Conservation (phyloP, 169 alveolate species). For the Plasmodium fragile region DNA sequence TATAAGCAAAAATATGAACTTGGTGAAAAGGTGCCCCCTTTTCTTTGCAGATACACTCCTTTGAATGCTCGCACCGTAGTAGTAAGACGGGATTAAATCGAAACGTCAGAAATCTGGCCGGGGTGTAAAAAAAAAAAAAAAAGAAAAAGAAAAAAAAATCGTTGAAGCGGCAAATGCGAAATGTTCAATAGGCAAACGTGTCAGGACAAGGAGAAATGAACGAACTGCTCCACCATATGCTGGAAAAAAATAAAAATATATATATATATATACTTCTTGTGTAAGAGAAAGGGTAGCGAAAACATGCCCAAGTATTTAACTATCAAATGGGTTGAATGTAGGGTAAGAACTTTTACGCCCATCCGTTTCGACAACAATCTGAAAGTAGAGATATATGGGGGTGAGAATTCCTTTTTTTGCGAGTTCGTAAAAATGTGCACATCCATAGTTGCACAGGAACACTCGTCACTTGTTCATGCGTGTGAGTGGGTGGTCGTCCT, state of each 20-base stretch:
- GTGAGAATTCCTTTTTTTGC: background rate
- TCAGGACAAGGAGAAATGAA: background rate
- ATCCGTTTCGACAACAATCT: constrained; percentile 31
- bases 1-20: background rate
- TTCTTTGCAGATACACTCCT: background rate
- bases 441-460: background rate
- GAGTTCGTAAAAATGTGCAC: background rate
- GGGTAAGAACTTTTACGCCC: constrained; percentile 17
- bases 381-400: background rate
- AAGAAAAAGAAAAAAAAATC: background rate
- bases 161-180: background rate
- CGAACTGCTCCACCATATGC: background rate
- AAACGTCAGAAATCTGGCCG: background rate
- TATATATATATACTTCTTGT: constrained; percentile 16
- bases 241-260: background rate
- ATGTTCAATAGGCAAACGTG: background rate
- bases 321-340: constrained; percentile 32
- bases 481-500: background rate
- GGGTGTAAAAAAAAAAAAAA: background rate
- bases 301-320: constrained; percentile 35
- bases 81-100: constrained; percentile 43
- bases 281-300: constrained; percentile 37
- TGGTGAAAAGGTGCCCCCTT: background rate
- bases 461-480: background rate
- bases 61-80: constrained; percentile 16